Percentiles rank a stretch among this genome's conserved stretches.
Conservation (phyloP, 345 rosid genomes). For the Eucalyptus tenuipes region DNA sequence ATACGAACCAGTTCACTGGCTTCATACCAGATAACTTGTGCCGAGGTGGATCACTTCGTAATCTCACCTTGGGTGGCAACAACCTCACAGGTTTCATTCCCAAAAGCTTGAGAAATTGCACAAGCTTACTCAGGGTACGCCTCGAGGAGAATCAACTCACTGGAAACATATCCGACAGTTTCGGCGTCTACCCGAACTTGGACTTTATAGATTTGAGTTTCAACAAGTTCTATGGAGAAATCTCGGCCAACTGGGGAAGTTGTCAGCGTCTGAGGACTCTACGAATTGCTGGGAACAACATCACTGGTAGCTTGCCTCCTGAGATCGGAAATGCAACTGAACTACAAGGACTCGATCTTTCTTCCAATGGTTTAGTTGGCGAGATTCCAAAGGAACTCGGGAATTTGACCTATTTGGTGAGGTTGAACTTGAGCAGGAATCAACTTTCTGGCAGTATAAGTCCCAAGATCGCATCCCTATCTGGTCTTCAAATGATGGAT, state of each 20-base stretch:
- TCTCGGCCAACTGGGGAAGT: slow-evolving; percentile 18
- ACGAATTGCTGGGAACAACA: slow-evolving; percentile 4
- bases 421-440: slow-evolving; percentile 4
- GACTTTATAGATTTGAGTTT: slow-evolving; percentile 10
- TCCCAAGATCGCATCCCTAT: background rate
- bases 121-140: slow-evolving; percentile 7
- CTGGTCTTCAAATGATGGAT: background rate
- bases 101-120: slow-evolving; percentile 13
- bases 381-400: slow-evolving; percentile 16
- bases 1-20: background rate
- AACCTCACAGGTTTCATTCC: slow-evolving; percentile 11
- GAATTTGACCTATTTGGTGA: background rate
- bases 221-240: slow-evolving; percentile 12
- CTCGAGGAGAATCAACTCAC: slow-evolving; percentile 6
- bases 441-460: slow-evolving; percentile 9
- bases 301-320: slow-evolving; percentile 14
- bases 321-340: slow-evolving; percentile 3
- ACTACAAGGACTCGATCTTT: slow-evolving; percentile 15
- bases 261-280: background rate
- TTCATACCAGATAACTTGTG: background rate
- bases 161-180: slow-evolving; percentile 6
- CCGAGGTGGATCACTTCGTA: background rate
- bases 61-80: background rate
- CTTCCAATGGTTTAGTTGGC: slow-evolving; percentile 13
- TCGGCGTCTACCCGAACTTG: slow-evolving; percentile 7